Evolutionary conservation across 2,329 filamentous ascomycete species (phyloP), one percentile per base, ranked within the genome.

Genomic region (Aspergillus ibericus): DNA sequence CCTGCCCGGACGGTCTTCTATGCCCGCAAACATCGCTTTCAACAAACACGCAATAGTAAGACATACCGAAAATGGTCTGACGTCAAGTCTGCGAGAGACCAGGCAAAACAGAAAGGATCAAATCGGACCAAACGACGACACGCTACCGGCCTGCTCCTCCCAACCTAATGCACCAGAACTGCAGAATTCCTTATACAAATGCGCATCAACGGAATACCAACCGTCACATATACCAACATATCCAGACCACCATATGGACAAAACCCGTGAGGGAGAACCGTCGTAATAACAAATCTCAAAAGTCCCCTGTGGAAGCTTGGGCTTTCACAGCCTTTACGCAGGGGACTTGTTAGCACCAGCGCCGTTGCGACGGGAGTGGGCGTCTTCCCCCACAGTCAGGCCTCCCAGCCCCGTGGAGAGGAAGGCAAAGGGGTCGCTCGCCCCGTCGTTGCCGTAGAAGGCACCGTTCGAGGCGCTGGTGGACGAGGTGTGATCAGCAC

Each of bases 401-500:
- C 82, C 81, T 57, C 84, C 83, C 59, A 88, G 80, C 35, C 84
- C 84, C 20, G 80, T 78, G 27, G 83, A 85, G 58, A 88, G 80
- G 78, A 88, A 88, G 20, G 84, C 84, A 75, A 88, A 88, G 6
- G 85, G 85, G 67, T 88, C 86, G 56, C 77, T 80, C 38, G 80
- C 75, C n/a, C 78, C 78, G 46, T 85, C 81, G 54, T 75, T 76
- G 52, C 74, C 73, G 72, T 88, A 89, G 69, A 89, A 90, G 71
- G 86, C 86, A 69, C 88, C 90, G 78, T 90, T 91, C 42, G 89
- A 87, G 34, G 88, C 87, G 40, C 89, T 90, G 60, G 88, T 88
- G 46, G 90, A 91, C 15, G 88, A 87, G 56, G 90, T 91, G 67
- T 95, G 93, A 67, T 88, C 88, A 38, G 91, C 92, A 40, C 90